These are phyloP conservation scores for Agroathelia rolfsii DNA, from an alignment of 1,284 basidiomycete species.

Conservation along the genomic window DNA sequence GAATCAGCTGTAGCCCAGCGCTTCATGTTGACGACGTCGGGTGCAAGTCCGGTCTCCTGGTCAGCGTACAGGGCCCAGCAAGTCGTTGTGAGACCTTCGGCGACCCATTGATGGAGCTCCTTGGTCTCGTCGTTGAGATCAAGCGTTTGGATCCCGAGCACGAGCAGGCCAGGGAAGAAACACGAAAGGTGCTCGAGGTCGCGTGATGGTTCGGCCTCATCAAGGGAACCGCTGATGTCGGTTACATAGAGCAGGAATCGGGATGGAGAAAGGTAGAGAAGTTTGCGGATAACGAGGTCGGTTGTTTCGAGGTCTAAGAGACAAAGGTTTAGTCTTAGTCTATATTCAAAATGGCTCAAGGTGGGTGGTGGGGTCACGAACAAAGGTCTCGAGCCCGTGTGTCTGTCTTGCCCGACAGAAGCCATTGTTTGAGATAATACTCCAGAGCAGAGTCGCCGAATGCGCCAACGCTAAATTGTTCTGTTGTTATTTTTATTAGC, in stretches of 20 bases:
- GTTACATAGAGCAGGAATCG: conserved; percentile 37
- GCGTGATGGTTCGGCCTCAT: conserved; percentile 18
- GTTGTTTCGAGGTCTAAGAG: conserved; percentile 27
- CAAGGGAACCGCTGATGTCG: conserved; percentile 16
- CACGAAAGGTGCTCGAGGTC: conserved; percentile 39
- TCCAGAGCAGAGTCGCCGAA: conserved; percentile 28
- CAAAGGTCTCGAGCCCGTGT: conserved; percentile 25
- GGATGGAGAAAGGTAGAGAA: conserved; percentile 30
- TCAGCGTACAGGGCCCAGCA: conserved; percentile 36
- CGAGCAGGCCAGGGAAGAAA: conserved; percentile 39
- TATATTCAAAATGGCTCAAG: background rate
- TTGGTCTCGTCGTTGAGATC: conserved; percentile 14
- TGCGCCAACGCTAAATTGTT: conserved; percentile 19
- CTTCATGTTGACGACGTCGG: conserved; percentile 28
- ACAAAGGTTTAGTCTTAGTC: background rate
- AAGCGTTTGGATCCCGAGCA: conserved; percentile 31
- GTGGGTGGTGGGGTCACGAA: conserved; percentile 17
- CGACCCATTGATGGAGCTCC: conserved; percentile 32
- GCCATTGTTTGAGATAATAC: conserved; percentile 30
- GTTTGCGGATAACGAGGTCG: conserved; percentile 25
- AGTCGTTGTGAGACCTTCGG: conserved; percentile 33
- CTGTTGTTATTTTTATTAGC: conserved; percentile 1
- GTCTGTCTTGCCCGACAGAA: conserved; percentile 31
- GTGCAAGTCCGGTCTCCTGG: conserved; percentile 28
- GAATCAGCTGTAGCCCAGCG: conserved; percentile 4